Evolutionary conservation across 352 stramenopile genomes (phyloP), one percentile per base, ranked within the genome.

Genomic region (Pythium dissotocum): DNA sequence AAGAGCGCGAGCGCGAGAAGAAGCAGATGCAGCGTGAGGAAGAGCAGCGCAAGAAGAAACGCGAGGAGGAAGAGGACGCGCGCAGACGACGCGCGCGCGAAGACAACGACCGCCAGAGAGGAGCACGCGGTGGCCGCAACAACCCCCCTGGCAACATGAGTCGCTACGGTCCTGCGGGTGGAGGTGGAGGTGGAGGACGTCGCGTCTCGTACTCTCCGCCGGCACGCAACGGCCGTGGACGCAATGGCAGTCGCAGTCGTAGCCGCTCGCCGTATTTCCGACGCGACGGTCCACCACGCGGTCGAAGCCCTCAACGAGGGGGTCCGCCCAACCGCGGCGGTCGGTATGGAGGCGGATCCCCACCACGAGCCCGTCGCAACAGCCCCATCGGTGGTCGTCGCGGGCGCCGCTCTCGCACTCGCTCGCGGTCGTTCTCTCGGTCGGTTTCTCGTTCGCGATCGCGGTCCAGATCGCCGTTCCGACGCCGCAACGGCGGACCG

Each of bases 281-380:
- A 1, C 68, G 62, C 24, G 70, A 72, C 16, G 61, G 35, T 6
- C 77, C 80, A 4, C 88, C 85, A 53, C 80, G 88, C 21, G 80
- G 78, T 0, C 67, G 78, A 1, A 85, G 76, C 49, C 75, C 69
- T 13, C 49, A 58, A 12, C 67, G 67, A 18, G 21, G 52, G 2
- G 68, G 49, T 40, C 16, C 26, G 24, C 24, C 36, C 40, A 42
- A 46, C 42, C 32, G 69, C 36, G 55, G 67, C 8, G 52, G 65
- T 33, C 26, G 65, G 5, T 42, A 42, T 16, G 58, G 58, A 21
- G 53, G 40, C 44, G n/a, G 32, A 30, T 51, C 52, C 38, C 38
- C 54, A 21, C 24, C 52, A 6, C 26, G 58, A 40, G 57, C 48
- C 12, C 33, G 65, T 10, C 42, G 42, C 46, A 42, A 52, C 46